A percentile compares a stretch with the other conserved stretches of the same genome.
Conservation (phyloP, 192 early-diverging fungal genomes). For the Umbelopsis isabellina region DNA sequence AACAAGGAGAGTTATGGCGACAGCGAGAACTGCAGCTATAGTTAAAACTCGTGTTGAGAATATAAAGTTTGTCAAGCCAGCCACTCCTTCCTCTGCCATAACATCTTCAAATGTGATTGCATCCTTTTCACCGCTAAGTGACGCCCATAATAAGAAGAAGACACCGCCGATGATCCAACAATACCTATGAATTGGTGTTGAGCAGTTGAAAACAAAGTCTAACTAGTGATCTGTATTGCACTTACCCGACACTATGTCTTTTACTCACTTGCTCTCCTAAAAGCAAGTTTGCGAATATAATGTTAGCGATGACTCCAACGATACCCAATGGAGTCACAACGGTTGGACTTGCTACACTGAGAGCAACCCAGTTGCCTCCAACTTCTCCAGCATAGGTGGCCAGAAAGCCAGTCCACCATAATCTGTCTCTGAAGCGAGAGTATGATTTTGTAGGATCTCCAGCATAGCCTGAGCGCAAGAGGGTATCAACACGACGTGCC, state of each 20-base stretch:
- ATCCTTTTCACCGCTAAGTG: not conserved
- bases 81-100: not conserved
- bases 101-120: slow-evolving; percentile 1
- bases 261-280: slow-evolving; percentile 25
- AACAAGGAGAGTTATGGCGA: not conserved
- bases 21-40: not conserved
- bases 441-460: slow-evolving; percentile 19
- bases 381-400: slow-evolving; percentile 27
- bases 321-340: slow-evolving; percentile 39
- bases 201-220: not conserved
- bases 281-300: slow-evolving; percentile 25
- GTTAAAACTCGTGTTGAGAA: not conserved
- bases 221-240: not conserved
- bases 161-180: slow-evolving; percentile 13
- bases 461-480: slow-evolving; percentile 1
- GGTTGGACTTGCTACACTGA: slow-evolving; percentile 26
- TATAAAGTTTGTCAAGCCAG: not conserved
- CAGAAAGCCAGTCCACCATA: slow-evolving; percentile 30
- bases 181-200: not conserved
- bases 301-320: slow-evolving; percentile 33
- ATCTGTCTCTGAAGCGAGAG: slow-evolving; percentile 28
- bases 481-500: not conserved
- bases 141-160: slow-evolving; percentile 15
- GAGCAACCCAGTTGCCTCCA: slow-evolving; percentile 37
- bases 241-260: slow-evolving; percentile 24